phyloP scores from a whole-genome alignment of 1,284 basidiomycete species.

The Peniophora sp. region DNA sequence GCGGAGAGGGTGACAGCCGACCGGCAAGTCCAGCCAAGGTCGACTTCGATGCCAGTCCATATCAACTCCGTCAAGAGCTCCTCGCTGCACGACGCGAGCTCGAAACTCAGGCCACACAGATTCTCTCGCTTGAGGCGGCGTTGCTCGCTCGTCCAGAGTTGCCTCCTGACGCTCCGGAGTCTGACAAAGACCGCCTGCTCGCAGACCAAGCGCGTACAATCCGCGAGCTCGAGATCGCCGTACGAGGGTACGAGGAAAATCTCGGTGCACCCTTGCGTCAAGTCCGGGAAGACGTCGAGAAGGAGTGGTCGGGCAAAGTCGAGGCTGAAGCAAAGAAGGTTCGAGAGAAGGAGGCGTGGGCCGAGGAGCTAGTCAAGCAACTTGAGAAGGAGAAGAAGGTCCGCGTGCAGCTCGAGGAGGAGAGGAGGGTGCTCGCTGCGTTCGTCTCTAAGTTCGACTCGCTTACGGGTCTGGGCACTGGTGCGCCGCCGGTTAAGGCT shows the following conservation, averaged over 20 bases:
- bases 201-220: constrained; percentile 62
- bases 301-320: constrained; percentile 62
- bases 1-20: constrained; percentile 56
- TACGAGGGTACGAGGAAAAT: constrained; percentile 61
- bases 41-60: constrained; percentile 80
- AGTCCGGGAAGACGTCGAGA: constrained; percentile 75
- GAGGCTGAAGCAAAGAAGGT: constrained; percentile 50
- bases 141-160: constrained; percentile 56
- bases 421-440: constrained; percentile 62
- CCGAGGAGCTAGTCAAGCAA: constrained; percentile 58
- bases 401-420: constrained; percentile 59
- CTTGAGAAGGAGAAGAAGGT: constrained; percentile 69
- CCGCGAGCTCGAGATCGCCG: constrained; percentile 62
- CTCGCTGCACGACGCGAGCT: constrained; percentile 67
- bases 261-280: constrained; percentile 65
- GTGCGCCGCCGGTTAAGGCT: constrained; percentile 30
- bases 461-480: constrained; percentile 39
- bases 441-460: constrained; percentile 73
- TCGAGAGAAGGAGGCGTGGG: constrained; percentile 66
- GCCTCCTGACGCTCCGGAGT: constrained; percentile 48
- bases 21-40: constrained; percentile 76
- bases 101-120: constrained; percentile 72
- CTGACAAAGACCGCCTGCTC: constrained; percentile 66
- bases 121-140: constrained; percentile 71
- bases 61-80: constrained; percentile 84